These are phyloP conservation scores for Hypoxylon sp. DNA, from an alignment of 2,329 filamentous ascomycete species.

Conservation along the genomic window DNA sequence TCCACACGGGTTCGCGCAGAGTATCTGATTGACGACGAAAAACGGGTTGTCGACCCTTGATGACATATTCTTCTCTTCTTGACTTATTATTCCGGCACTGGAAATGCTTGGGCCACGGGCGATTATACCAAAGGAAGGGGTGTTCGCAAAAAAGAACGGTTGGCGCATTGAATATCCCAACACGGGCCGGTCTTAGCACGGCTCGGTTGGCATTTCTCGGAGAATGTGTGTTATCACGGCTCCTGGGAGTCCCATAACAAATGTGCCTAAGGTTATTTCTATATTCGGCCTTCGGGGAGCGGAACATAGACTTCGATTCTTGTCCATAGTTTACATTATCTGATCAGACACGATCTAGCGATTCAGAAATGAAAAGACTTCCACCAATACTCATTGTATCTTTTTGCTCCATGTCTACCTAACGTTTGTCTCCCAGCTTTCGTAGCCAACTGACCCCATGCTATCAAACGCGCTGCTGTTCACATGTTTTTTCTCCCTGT, in stretches of 20 bases:
- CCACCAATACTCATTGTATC: background rate
- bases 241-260: conserved; percentile 10
- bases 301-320: conserved; percentile 40
- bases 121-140: conserved; percentile 23
- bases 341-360: conserved; percentile 24
- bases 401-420: background rate
- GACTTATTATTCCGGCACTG: conserved; percentile 1
- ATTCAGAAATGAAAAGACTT: conserved; percentile 16
- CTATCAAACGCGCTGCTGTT: background rate
- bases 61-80: conserved; percentile 30
- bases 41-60: conserved; percentile 32
- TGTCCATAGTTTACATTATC: conserved; percentile 30
- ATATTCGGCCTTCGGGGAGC: conserved; percentile 11
- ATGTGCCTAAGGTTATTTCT: background rate
- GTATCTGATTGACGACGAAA: conserved; percentile 28
- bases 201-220: conserved; percentile 28
- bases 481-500: background rate
- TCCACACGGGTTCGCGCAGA: conserved; percentile 1
- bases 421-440: background rate
- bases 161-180: conserved; percentile 21
- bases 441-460: background rate
- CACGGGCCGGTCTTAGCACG: conserved; percentile 14
- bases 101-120: conserved; percentile 14
- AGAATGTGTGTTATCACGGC: background rate
- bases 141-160: conserved; percentile 16